Evolutionary conservation across 2,329 filamentous ascomycete species (phyloP).

Genomic region (Fusarium clavum): DNA sequence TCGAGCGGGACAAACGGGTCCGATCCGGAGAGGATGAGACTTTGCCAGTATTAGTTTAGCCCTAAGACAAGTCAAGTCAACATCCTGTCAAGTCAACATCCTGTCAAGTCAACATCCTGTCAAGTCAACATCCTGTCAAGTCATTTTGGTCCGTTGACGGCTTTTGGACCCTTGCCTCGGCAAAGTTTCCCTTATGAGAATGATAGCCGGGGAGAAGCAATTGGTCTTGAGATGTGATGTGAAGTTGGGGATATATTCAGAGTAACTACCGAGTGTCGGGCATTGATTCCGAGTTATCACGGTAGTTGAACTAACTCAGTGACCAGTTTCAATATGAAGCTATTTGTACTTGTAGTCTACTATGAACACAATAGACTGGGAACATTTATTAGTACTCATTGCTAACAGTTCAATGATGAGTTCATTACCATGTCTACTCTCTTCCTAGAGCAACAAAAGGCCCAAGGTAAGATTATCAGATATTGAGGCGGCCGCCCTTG

Average conservation of each 20-base stretch:
- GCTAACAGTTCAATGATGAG: not conserved
- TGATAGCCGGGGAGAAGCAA: not conserved
- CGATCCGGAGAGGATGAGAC: constrained; percentile 42
- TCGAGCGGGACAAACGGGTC: constrained; percentile 35
- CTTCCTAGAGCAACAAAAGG: not conserved
- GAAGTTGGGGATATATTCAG: constrained; percentile 8
- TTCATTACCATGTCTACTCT: not conserved
- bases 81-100: too few species aligned
- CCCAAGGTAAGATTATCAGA: not conserved
- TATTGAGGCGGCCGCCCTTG: not conserved
- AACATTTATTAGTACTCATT: not conserved
- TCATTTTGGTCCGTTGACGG: not conserved
- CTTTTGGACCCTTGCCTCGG: constrained; percentile 24
- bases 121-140: not conserved
- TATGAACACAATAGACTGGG: not conserved
- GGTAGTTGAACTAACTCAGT: not conserved
- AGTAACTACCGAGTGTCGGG: constrained; percentile 14
- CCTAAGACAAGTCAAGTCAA: not conserved
- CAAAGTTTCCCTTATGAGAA: constrained; percentile 14
- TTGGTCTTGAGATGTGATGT: not conserved
- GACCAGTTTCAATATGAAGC: not conserved
- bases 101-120: not conserved
- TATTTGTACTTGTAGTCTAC: not conserved
- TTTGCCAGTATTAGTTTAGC: constrained; percentile 34
- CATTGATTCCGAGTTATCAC: not conserved